Evolutionary conservation across 306 rosid genomes (phyloP).

Genomic region (Sicyos edulis): DNA sequence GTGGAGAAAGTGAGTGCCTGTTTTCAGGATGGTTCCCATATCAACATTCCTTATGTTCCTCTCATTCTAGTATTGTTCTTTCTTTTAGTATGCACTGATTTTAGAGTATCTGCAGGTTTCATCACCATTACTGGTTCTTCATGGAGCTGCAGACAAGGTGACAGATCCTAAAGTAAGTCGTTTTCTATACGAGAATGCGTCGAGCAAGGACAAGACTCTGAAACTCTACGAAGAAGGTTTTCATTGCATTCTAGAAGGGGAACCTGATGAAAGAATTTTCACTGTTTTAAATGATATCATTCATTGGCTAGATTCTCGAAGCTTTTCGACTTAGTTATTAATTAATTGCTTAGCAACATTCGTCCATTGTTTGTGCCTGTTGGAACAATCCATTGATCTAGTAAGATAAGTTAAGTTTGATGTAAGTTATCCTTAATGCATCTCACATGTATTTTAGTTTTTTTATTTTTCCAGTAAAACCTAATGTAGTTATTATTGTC

Average conservation of each 20-base stretch:
- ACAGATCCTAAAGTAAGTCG: slow-evolving; percentile 74
- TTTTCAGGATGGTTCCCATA: neutral
- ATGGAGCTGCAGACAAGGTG: slow-evolving; percentile 76
- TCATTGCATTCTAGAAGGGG: slow-evolving; percentile 84
- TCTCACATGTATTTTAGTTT: neutral
- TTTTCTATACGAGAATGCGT: slow-evolving; percentile 70
- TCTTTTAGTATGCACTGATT: neutral
- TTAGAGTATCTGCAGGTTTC: slow-evolving; percentile 47
- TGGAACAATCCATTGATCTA: neutral
- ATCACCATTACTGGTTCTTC: slow-evolving; percentile 72
- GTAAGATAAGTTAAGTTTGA: neutral
- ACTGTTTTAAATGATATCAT: slow-evolving; percentile 59
- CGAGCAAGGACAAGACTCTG: slow-evolving; percentile 62
- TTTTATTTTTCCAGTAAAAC: no score
- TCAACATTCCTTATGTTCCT: neutral
- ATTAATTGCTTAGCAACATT: neutral
- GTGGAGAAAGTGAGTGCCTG: slow-evolving; percentile 47
- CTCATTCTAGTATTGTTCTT: neutral
- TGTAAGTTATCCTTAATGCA: neutral
- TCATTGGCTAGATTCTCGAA: slow-evolving; percentile 60
- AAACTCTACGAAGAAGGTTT: slow-evolving; percentile 58
- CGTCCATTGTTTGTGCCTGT: neutral
- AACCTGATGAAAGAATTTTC: slow-evolving; percentile 67
- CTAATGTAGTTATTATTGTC: neutral
- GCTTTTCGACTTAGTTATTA: slow-evolving; percentile 16